Base-by-base conservation (phyloP, 768 basidiomycete species). In the Leccinum disarticulatum region DNA sequence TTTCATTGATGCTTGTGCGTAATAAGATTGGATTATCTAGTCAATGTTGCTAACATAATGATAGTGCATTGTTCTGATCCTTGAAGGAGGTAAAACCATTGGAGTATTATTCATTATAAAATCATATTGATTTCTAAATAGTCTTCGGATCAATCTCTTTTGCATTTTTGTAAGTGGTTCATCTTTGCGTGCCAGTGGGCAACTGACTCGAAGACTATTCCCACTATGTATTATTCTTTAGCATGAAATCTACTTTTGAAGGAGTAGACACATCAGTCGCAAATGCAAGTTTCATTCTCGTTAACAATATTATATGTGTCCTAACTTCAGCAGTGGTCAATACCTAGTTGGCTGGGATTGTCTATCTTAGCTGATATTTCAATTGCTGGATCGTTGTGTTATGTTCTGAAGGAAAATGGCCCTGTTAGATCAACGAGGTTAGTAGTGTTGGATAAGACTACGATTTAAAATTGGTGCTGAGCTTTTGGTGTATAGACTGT, bases 301-400 rank as follows among this genome's bases (percentile, higher is more conserved):
- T 5, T 38, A 14, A 0, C 1, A 22, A 1, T 27, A 50, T 30
- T 2, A 19, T 19, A 15, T 48, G 15, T 48, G 25, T 8, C 22
- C 25, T 36, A 22, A 48, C 25, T 38, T 14, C 5, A 15, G 10
- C 6, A 72, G 73, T 71, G 69, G 68, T 14, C 61, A 53, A 1
- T 58, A 10, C 59, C 56, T 55, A 1, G 62, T 27, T 74, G 68
- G 64, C 27, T 74, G 6, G 71, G 66, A 14, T 11, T 58, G 14
- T 70, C 68, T 8, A 53, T 61, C 9, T n/a, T 65, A 5, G 48
- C 41, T 22, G 71, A 72, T 25, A 47, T 69, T 15, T 59, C n/a
- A 30, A 61, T 74, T 59, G 66, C 73, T 55, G 63, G 49, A 31
- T 65, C 64, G 52, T 28, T 70, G 4, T 66, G 10, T 5, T 52